Percentiles rank a stretch among this genome's conserved stretches.
Conservation (phyloP, 306 rosid genomes). For the Potentilla sterilis region DNA sequence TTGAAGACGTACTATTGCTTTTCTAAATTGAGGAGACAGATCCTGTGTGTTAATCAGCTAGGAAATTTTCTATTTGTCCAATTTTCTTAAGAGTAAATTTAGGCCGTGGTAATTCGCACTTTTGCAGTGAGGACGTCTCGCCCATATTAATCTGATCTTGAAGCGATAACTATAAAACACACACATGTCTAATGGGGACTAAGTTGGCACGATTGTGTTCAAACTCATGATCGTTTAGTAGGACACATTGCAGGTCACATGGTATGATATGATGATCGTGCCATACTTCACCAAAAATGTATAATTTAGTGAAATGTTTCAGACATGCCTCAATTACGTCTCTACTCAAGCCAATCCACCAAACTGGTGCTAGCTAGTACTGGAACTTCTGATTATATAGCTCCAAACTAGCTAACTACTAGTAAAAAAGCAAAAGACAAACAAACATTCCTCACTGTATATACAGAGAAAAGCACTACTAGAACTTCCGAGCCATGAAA, state of each 20-base stretch:
- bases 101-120: too few species aligned
- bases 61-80: neutral
- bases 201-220: neutral
- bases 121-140: neutral
- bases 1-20: too few species aligned
- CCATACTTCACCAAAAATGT: neutral
- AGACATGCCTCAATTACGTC: neutral
- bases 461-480: conserved; percentile 28
- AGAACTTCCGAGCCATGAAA: conserved; percentile 18
- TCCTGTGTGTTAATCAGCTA: neutral
- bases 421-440: conserved; percentile 40
- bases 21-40: too few species aligned
- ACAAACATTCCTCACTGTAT: conserved; percentile 55
- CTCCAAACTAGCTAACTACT: conserved; percentile 23
- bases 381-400: conserved; percentile 9
- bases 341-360: conserved; percentile 1
- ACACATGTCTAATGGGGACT: neutral
- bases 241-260: neutral
- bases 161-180: neutral
- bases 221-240: neutral
- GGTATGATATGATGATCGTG: neutral
- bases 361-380: neutral
- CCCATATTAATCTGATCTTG: neutral
- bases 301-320: neutral
- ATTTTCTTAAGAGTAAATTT: too few species aligned